Evolutionary conservation across 352 stramenopile species (phyloP).

Genomic region (Globisporangium megalacanthum): DNA sequence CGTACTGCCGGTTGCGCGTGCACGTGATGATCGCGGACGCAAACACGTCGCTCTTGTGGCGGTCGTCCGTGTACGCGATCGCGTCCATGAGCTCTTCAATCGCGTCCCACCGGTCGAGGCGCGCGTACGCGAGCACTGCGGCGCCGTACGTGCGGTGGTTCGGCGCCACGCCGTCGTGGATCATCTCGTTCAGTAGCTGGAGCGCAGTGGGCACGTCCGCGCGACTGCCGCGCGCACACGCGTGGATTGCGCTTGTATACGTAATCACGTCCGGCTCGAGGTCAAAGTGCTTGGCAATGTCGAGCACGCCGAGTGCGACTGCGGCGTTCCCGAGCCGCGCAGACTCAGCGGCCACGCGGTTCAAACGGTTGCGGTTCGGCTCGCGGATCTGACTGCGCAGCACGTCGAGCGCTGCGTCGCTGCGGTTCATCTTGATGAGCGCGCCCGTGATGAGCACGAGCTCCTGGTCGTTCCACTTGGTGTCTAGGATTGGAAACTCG

Average conservation of each 20-base stretch:
- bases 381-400: slow-evolving; percentile 55
- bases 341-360: slow-evolving; percentile 63
- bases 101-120: slow-evolving; percentile 61
- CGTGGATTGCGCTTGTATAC: slow-evolving; percentile 79
- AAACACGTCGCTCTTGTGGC: slow-evolving; percentile 61
- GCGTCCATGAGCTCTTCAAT: slow-evolving; percentile 56
- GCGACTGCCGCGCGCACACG: slow-evolving; percentile 52
- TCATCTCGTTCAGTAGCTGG: slow-evolving; percentile 78
- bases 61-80: slow-evolving; percentile 49
- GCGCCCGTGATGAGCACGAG: slow-evolving; percentile 69
- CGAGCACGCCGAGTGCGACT: slow-evolving; percentile 62
- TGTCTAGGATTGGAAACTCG: slow-evolving; percentile 60
- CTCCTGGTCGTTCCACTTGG: slow-evolving; percentile 59
- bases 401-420: slow-evolving; percentile 44
- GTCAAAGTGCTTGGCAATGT: slow-evolving; percentile 67
- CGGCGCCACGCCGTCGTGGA: slow-evolving; percentile 38
- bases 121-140: slow-evolving; percentile 58
- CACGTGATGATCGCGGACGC: slow-evolving; percentile 74
- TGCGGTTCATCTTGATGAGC: slow-evolving; percentile 73
- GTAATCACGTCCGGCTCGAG: slow-evolving; percentile 61
- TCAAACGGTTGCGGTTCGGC: slow-evolving; percentile 42
- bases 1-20: slow-evolving; percentile 61
- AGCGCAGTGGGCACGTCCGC: slow-evolving; percentile 47
- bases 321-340: slow-evolving; percentile 57
- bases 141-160: slow-evolving; percentile 78